Conservation (phyloP, 176 grass and related monocot species). For the Leersia perrieri region DNA sequence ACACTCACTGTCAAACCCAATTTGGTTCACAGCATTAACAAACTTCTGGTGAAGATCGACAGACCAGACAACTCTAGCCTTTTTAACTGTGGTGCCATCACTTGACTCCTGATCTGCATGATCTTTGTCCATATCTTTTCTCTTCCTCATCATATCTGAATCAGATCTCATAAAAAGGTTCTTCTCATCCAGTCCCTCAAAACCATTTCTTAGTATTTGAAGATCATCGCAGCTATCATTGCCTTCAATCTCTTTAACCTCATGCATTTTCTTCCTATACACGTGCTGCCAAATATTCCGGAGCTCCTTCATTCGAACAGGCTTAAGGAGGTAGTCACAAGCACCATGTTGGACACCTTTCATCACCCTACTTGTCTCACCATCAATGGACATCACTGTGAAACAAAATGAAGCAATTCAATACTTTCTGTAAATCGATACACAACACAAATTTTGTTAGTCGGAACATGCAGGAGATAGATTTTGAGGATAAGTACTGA, state of each 20-base stretch:
- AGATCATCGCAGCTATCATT: slow-evolving; percentile 72
- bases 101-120: slow-evolving; percentile 69
- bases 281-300: slow-evolving; percentile 99
- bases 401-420: slow-evolving; percentile 41
- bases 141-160: slow-evolving; percentile 46
- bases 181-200: slow-evolving; percentile 74
- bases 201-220: slow-evolving; percentile 60
- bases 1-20: slow-evolving; percentile 97
- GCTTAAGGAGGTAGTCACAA: slow-evolving; percentile 97
- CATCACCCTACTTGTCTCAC: slow-evolving; percentile 97
- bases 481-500: slow-evolving; percentile 49
- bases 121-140: slow-evolving; percentile 80
- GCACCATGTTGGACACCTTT: slow-evolving; percentile 99
- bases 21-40: slow-evolving; percentile 98
- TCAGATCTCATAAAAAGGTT: slow-evolving; percentile 48
- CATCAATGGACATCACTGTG: slow-evolving; percentile 99
- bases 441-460: slow-evolving; percentile 24
- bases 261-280: slow-evolving; percentile 95
- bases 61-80: slow-evolving; percentile 97
- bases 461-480: slow-evolving; percentile 26
- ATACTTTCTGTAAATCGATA: slow-evolving; percentile 33
- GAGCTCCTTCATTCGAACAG: slow-evolving; percentile 98
- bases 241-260: slow-evolving; percentile 87
- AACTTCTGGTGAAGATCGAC: slow-evolving; percentile 97
- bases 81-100: slow-evolving; percentile 71